A percentile compares a stretch with the other conserved stretches of the same genome.
Conservation (phyloP, 2,329 filamentous ascomycete genomes). For the Emmonsiellopsis sp. region DNA sequence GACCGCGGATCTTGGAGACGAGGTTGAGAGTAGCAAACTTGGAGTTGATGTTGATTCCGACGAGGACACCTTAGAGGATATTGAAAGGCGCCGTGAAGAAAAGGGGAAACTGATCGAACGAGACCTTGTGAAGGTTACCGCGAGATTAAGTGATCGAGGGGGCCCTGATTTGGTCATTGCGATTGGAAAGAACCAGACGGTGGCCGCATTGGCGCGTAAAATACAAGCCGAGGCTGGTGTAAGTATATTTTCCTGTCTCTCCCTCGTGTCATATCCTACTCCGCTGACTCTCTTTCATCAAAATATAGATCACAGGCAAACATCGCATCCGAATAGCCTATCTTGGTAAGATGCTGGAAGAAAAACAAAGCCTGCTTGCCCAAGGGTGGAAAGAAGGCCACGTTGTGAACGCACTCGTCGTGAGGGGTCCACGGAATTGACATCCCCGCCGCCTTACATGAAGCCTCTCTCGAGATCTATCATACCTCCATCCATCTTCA, state of each 20-base stretch:
- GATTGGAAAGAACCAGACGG: conserved; percentile 53
- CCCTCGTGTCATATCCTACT: background rate
- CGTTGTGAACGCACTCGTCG: conserved; percentile 65
- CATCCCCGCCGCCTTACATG: background rate
- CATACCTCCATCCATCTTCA: no score
- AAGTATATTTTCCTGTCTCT: conserved; percentile 24
- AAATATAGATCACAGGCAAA: conserved; percentile 45
- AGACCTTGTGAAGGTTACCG: conserved; percentile 50
- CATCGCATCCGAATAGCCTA: conserved; percentile 65
- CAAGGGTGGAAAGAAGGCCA: conserved; percentile 71
- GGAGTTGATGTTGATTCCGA: conserved; percentile 31
- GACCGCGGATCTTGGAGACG: conserved; percentile 17
- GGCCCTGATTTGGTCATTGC: conserved; percentile 54
- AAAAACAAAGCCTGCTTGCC: conserved; percentile 52
- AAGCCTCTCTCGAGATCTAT: no score
- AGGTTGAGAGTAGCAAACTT: conserved; percentile 23
- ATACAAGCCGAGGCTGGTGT: conserved; percentile 58
- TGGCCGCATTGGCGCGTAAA: conserved; percentile 53
- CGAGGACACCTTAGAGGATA: conserved; percentile 29
- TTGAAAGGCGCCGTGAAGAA: conserved; percentile 41
- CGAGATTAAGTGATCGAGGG: conserved; percentile 56
- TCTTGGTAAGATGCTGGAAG: conserved; percentile 69
- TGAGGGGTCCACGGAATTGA: conserved; percentile 13
- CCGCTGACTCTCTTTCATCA: background rate
- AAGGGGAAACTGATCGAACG: conserved; percentile 53